Conservation (phyloP, 345 rosid genomes). For the Barbarea vulgaris region DNA sequence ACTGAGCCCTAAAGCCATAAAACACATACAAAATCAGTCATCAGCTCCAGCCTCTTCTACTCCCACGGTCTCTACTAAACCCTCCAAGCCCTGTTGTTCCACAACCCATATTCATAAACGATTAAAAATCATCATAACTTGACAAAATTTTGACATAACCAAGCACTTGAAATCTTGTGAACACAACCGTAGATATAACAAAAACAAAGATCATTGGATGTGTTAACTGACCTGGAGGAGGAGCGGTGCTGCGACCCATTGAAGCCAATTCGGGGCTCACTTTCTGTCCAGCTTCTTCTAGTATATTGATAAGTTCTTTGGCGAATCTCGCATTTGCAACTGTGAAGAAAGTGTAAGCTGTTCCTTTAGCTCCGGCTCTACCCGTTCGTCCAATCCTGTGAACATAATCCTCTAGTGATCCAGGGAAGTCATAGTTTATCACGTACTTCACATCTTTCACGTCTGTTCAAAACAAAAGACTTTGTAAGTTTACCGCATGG, state of each 20-base stretch:
- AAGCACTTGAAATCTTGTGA: background rate
- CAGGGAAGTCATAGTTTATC: constrained; percentile 97
- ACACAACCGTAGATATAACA: too few species aligned
- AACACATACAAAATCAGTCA: constrained; percentile 5
- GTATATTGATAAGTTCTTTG: constrained; percentile 82
- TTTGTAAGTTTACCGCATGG: background rate
- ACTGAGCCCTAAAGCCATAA: constrained; percentile 31
- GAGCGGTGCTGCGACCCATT: constrained; percentile 96
- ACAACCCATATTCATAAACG: background rate
- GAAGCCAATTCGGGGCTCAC: constrained; percentile 85
- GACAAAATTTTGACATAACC: background rate
- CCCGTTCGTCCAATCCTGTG: constrained; percentile 98
- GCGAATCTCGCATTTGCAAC: constrained; percentile 96
- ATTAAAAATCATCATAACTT: background rate
- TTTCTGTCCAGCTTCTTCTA: constrained; percentile 98
- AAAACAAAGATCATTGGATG: background rate
- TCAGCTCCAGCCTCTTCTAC: constrained; percentile 64
- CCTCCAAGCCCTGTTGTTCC: constrained; percentile 56
- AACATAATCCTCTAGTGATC: constrained; percentile 97
- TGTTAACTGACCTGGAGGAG: constrained; percentile 71
- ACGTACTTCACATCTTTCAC: constrained; percentile 97
- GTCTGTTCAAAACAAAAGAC: constrained; percentile 55
- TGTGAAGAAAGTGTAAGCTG: constrained; percentile 96
- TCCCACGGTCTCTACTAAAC: constrained; percentile 69
- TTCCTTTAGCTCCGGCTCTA: constrained; percentile 99